Base-by-base conservation (phyloP, 2,329 filamentous ascomycete genomes). In the Gaeumannomyces sp. region DNA sequence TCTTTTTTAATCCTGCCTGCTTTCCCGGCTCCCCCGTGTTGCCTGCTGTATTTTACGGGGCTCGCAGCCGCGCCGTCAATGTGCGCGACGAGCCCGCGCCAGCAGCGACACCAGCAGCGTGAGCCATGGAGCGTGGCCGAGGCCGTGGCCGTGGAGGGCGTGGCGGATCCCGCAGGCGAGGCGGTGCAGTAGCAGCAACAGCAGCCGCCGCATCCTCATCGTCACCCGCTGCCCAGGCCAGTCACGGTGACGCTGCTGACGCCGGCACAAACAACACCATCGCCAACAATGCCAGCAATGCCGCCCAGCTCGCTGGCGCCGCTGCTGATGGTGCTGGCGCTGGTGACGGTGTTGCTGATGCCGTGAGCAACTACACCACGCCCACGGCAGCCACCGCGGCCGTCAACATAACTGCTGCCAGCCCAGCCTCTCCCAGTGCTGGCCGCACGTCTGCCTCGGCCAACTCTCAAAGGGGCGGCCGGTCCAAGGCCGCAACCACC, bases 81-180 rank as follows among this genome's bases (percentile, higher is more conserved):
- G 45, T 53, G 45, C 45, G 45, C 45, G 45, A 53, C 45, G 45
- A 53, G 45, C 45, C 45, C 45, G 45, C 61, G 35, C 13, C 59
- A 14, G 38, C 45, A 58, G 38, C 22, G 50, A 35, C 27, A 33
- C 3, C 59, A 64, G 16, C 60, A 62, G 53, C 53, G 19, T 53
- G 45, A 56, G 25, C 58, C 59, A 70, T 69, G 68, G 69, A 69
- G 53, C 66, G 69, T 28, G 61, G 60, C 58, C 65, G 69, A 63
- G 67, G 66, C 31, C 60, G 59, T 59, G 65, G 63, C 65, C 67
- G 69, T 22, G 62, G 59, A 57, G 65, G 64, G 63, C 67, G 69
- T 28, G 62, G 62, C 57, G 62, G 56, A 38, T 60, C 33, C 62
- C 69, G 69, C 53, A 66, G 67, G 50, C 67, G 69, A 28, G 53